Evolutionary conservation across 192 early-diverging fungal genomes (phyloP).

Genomic region (Coemansia sp.): DNA sequence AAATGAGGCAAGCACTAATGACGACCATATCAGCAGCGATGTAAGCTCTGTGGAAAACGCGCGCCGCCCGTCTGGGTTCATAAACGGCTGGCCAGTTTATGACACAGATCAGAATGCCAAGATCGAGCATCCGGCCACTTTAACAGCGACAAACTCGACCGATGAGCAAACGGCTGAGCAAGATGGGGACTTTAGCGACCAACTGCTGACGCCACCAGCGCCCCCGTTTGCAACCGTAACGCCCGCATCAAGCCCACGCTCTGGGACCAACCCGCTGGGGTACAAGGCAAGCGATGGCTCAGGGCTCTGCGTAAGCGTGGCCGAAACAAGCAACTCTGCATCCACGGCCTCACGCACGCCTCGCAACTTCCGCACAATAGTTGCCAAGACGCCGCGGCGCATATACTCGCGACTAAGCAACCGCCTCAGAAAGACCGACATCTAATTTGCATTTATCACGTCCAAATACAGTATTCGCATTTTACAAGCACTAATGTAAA

Average conservation of each 20-base stretch:
- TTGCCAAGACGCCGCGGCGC: slow-evolving; percentile 24
- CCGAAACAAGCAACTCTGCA: not conserved
- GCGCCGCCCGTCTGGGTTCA: slow-evolving; percentile 17
- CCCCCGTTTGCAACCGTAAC: not conserved
- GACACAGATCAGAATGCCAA: slow-evolving; percentile 2
- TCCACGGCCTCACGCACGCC: slow-evolving; percentile 10
- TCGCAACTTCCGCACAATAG: slow-evolving; percentile 10
- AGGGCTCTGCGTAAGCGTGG: not conserved
- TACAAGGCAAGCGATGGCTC: slow-evolving; percentile 10
- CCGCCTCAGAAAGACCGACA: not conserved
- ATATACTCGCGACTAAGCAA: slow-evolving; percentile 23
- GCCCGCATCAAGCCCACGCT: not conserved
- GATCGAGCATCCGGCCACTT: not conserved
- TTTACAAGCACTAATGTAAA: no score
- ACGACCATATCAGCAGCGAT: not conserved
- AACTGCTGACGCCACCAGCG: not conserved
- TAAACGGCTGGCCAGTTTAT: slow-evolving; percentile 42
- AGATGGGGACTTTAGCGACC: not conserved
- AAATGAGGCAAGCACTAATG: not conserved
- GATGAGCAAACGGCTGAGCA: not conserved
- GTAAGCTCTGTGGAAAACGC: not conserved
- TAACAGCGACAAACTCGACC: not conserved
- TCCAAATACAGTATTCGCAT: no score
- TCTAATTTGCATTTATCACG: no score
- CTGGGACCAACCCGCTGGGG: not conserved